These are phyloP conservation scores for Chloropicon primus DNA, from an alignment of 139 green algal genomes.

Conservation along the genomic window DNA sequence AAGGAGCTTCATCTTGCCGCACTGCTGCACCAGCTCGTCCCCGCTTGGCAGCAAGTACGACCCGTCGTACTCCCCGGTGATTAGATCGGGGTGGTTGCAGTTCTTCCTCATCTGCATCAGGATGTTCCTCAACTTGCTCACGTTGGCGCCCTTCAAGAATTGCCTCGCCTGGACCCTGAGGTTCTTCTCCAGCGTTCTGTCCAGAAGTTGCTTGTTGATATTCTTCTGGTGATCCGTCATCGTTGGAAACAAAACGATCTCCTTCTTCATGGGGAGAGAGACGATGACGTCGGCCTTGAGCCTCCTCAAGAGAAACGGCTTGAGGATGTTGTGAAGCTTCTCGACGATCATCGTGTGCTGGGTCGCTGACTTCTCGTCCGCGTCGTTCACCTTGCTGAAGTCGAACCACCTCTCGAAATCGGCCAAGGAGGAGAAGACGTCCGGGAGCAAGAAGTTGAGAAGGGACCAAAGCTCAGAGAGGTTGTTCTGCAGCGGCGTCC, in stretches of 20 bases:
- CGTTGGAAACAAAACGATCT: constrained; percentile 74
- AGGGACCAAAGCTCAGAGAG: constrained; percentile 92
- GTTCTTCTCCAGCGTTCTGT: constrained; percentile 45
- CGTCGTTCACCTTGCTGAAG: constrained; percentile 28
- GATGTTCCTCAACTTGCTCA: constrained; percentile 75
- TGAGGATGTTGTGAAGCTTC: constrained; percentile 83
- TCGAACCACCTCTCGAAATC: constrained; percentile 92
- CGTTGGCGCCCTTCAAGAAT: constrained; percentile 18
- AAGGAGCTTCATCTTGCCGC: constrained; percentile 89
- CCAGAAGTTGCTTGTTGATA: constrained; percentile 61
- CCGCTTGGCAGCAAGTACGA: constrained; percentile 36
- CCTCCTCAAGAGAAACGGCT: constrained; percentile 80
- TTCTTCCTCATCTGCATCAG: constrained; percentile 57
- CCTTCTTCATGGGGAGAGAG: constrained; percentile 76
- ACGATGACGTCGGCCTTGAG: constrained; percentile 83
- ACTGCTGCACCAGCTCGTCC: constrained; percentile 64
- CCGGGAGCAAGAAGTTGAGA: constrained; percentile 94
- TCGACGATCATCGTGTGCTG: constrained; percentile 42
- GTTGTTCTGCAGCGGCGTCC: constrained; percentile 98
- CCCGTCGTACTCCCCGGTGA: constrained; percentile 48
- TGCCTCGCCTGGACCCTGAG: constrained; percentile 14
- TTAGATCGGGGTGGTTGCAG: constrained; percentile 97
- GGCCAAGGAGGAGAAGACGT: constrained; percentile 66
- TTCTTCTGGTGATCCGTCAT: constrained; percentile 60
- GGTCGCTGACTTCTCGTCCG: constrained; percentile 9